A percentile compares a stretch with the other conserved stretches of the same genome.
phyloP scores from a whole-genome alignment of 805 yeast genomes.

The Myxozyma nipponensis region DNA sequence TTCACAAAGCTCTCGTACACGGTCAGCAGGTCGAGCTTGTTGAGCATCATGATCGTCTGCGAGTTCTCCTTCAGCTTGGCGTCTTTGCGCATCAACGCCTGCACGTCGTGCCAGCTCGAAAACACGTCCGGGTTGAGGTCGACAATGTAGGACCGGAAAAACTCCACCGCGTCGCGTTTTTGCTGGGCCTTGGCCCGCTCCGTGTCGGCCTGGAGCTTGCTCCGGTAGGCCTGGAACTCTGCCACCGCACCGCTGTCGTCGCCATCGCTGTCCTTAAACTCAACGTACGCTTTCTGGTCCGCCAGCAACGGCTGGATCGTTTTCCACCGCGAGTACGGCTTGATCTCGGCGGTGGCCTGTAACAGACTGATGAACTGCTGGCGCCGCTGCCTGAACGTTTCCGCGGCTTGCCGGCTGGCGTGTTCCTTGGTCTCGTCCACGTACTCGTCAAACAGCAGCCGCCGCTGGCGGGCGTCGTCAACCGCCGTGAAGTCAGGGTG shows the following conservation, averaged over 20 bases:
- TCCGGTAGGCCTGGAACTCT: conserved; percentile 12
- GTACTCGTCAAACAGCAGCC: conserved; percentile 61
- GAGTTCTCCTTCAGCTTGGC: conserved; percentile 31
- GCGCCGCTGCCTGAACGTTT: conserved; percentile 52
- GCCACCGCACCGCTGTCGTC: conserved; percentile 13
- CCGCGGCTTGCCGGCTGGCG: conserved; percentile 40
- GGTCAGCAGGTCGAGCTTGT: conserved; percentile 56
- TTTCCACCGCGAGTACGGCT: conserved; percentile 28
- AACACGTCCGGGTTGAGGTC: conserved; percentile 5
- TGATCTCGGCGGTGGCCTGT: conserved; percentile 10
- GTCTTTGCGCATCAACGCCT: conserved; percentile 32
- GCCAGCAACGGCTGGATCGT: conserved; percentile 10
- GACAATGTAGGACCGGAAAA: conserved; percentile 9
- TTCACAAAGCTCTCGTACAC: conserved; percentile 45
- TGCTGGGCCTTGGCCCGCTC: conserved; percentile 21
- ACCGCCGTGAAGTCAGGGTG: conserved; percentile 69
- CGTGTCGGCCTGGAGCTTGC: conserved; percentile 7
- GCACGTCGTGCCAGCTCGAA: conserved; percentile 19
- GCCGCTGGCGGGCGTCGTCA: conserved; percentile 57
- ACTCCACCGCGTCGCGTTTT: conserved; percentile 31
- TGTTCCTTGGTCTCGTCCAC: conserved; percentile 35
- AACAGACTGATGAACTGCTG: conserved; percentile 47
- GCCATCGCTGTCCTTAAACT: conserved; percentile 16
- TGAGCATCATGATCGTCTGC: conserved; percentile 35
- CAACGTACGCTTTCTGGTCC: conserved; percentile 12